phyloP scores from a whole-genome alignment of 163 green algal species.

The Scenedesmus sp. region DNA sequence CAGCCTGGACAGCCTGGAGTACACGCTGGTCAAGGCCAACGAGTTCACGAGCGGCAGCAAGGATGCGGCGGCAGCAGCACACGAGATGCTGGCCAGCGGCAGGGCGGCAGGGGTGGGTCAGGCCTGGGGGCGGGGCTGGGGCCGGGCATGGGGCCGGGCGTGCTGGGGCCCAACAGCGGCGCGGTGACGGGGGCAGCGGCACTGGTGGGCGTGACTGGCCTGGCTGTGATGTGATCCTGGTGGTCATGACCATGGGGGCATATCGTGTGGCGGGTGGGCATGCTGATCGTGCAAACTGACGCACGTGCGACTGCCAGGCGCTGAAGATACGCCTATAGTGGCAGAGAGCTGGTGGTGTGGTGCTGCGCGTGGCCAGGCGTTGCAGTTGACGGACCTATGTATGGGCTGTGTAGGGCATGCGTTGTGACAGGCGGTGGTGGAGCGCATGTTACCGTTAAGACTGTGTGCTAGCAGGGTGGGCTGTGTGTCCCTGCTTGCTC shows the following conservation, averaged over 20 bases:
- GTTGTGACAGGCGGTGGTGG: background rate
- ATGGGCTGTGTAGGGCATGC: background rate
- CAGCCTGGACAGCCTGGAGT: constrained; percentile 19
- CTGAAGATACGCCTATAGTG: background rate
- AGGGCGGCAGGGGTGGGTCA: background rate
- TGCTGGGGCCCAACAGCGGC: background rate
- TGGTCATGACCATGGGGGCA: background rate
- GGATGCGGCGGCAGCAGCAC: background rate
- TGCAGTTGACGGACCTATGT: no score
- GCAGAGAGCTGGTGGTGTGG: background rate
- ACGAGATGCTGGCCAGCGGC: background rate
- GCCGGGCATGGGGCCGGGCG: background rate
- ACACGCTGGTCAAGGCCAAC: constrained; percentile 14
- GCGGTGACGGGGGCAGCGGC: background rate
- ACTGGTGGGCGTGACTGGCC: background rate
- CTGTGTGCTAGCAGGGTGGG: no score
- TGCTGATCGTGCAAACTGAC: background rate
- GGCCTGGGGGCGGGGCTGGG: background rate
- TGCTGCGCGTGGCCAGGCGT: no score
- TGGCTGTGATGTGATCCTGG: background rate
- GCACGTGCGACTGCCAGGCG: background rate
- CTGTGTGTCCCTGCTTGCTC: no score
- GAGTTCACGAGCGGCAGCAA: background rate
- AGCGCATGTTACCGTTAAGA: background rate
- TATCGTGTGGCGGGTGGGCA: background rate